Percentiles rank a stretch among this genome's conserved stretches.
These are phyloP conservation scores for Colletotrichum spaethianum DNA, from an alignment of 2,329 filamentous ascomycete species.

Conservation along the genomic window DNA sequence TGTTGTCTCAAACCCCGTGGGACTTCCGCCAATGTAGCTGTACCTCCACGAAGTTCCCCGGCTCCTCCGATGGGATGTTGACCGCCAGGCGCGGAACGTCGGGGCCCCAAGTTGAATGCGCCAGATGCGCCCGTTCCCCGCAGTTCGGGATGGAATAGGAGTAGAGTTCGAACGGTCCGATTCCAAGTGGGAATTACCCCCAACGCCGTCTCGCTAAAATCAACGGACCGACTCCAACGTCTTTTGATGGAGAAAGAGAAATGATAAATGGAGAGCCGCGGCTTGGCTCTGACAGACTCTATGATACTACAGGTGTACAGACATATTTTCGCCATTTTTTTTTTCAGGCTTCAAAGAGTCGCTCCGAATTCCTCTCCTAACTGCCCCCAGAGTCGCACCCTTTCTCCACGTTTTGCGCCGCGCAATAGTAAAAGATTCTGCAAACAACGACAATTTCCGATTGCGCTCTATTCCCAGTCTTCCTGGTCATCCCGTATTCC, in stretches of 20 bases:
- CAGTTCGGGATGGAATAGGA: slow-evolving; percentile 7
- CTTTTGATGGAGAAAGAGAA: slow-evolving; percentile 19
- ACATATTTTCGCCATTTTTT: background rate
- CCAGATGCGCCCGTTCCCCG: slow-evolving; percentile 16
- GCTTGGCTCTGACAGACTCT: slow-evolving; percentile 29
- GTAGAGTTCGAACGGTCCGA: slow-evolving; percentile 32
- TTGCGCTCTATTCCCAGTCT: background rate
- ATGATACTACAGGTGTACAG: background rate
- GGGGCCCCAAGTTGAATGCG: slow-evolving; percentile 26
- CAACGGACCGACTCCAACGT: slow-evolving; percentile 36
- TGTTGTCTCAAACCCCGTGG: background rate
- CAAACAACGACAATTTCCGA: background rate
- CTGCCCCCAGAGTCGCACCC: background rate
- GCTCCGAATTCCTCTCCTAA: background rate
- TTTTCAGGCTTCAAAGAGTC: background rate
- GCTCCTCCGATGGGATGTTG: slow-evolving; percentile 17
- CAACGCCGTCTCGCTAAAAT: slow-evolving; percentile 32
- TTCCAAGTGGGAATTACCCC: slow-evolving; percentile 7
- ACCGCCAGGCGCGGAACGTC: slow-evolving; percentile 24
- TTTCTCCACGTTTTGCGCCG: slow-evolving; percentile 7
- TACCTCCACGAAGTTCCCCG: slow-evolving; percentile 21
- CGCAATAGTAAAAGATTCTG: background rate
- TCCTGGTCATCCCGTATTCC: background rate
- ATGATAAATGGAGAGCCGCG: slow-evolving; percentile 26
- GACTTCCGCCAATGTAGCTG: slow-evolving; percentile 1